These are phyloP conservation scores for Avena insularis DNA, from an alignment of 176 grass and related monocot genomes.

Conservation along the genomic window DNA sequence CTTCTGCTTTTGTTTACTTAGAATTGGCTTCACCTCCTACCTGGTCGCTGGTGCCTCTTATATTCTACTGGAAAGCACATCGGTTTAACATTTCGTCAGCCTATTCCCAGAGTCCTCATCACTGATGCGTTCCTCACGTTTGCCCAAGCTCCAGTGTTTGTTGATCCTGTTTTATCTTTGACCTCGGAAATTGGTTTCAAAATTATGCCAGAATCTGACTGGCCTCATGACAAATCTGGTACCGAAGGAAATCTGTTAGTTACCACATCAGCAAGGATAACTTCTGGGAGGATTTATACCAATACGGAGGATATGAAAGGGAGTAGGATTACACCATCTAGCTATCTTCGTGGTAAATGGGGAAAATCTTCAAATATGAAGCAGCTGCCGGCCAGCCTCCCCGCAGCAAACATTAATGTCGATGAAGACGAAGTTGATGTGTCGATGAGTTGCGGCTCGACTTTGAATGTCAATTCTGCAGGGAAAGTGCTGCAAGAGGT, in stretches of 20 bases:
- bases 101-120: conserved; percentile 70
- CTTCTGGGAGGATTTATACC: conserved; percentile 69
- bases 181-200: conserved; percentile 81
- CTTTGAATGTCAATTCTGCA: conserved; percentile 49
- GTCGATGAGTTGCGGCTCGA: conserved; percentile 61
- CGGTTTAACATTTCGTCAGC: conserved; percentile 84
- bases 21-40: conserved; percentile 74
- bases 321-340: conserved; percentile 31
- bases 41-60: conserved; percentile 83
- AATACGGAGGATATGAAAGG: conserved; percentile 52
- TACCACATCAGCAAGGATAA: conserved; percentile 57
- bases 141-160: conserved; percentile 25
- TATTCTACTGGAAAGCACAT: conserved; percentile 93
- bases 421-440: conserved; percentile 65
- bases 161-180: conserved; percentile 50
- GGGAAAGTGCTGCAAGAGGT: conserved; percentile 74
- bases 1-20: conserved; percentile 48
- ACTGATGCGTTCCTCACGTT: conserved; percentile 69
- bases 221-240: conserved; percentile 94
- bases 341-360: conserved; percentile 62
- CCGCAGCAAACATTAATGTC: conserved; percentile 51
- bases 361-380: conserved; percentile 51
- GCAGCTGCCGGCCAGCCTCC: conserved; percentile 71
- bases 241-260: conserved; percentile 58
- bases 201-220: conserved; percentile 74